Evolutionary conservation across 306 rosid species (phyloP).

Genomic region (Cucumis cinereus): DNA sequence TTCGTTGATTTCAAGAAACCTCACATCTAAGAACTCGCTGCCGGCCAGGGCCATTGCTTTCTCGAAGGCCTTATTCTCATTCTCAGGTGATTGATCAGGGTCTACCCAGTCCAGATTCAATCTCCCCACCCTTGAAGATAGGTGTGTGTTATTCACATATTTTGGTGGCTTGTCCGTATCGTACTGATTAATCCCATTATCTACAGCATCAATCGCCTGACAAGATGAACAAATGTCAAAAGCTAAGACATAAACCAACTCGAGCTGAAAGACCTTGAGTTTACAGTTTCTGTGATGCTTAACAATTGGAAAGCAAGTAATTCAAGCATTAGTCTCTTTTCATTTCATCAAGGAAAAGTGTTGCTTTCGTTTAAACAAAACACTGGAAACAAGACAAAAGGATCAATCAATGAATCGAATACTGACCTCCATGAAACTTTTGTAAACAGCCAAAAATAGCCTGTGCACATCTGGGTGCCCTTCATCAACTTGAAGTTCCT

Average conservation of each 20-base stretch:
- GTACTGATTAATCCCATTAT: slow-evolving; percentile 83
- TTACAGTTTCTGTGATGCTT: neutral
- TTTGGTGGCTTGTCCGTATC: slow-evolving; percentile 86
- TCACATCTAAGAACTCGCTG: slow-evolving; percentile 71
- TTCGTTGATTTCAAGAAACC: slow-evolving; percentile 8
- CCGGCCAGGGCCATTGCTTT: slow-evolving; percentile 83
- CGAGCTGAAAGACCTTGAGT: neutral
- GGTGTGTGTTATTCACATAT: slow-evolving; percentile 88
- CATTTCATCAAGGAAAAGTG: too few relatives aligned
- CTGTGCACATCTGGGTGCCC: slow-evolving; percentile 58
- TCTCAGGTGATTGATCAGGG: slow-evolving; percentile 73
- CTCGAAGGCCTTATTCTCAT: slow-evolving; percentile 82
- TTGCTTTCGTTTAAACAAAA: too few relatives aligned
- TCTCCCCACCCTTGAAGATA: slow-evolving; percentile 85
- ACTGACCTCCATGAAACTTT: slow-evolving; percentile 88
- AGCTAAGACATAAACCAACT: neutral
- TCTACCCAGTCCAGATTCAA: slow-evolving; percentile 90
- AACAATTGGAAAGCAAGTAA: too few relatives aligned
- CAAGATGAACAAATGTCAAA: neutral
- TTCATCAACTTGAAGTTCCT: slow-evolving; percentile 78
- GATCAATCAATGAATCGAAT: neutral
- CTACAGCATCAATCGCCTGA: slow-evolving; percentile 95
- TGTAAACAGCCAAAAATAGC: slow-evolving; percentile 73
- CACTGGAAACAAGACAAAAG: neutral
- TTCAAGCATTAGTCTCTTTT: too few relatives aligned